These are phyloP conservation scores for Brassica incana DNA, from an alignment of 345 rosid species.

Conservation along the genomic window DNA sequence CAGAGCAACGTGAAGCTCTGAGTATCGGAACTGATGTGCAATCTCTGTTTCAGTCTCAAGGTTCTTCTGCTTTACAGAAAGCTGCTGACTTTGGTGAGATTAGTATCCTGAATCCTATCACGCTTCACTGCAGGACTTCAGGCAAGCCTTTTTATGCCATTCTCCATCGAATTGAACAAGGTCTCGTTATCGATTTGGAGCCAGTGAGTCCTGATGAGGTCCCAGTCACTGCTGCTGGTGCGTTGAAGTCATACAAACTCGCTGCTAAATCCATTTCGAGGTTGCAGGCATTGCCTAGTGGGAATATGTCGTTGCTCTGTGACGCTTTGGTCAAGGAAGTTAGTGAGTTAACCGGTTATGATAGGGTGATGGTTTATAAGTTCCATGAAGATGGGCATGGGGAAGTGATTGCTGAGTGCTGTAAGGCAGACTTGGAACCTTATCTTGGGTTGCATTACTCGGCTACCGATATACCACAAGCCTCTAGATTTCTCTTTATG, in stretches of 20 bases:
- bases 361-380: constrained; percentile 81
- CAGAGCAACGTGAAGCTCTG: constrained; percentile 63
- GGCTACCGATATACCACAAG: constrained; percentile 89
- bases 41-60: constrained; percentile 59
- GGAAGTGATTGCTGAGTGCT: constrained; percentile 75
- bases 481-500: constrained; percentile 80
- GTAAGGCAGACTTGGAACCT: constrained; percentile 55
- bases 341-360: constrained; percentile 73
- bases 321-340: constrained; percentile 78
- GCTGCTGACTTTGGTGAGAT: constrained; percentile 69
- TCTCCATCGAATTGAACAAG: constrained; percentile 73
- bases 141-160: constrained; percentile 82
- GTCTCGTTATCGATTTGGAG: constrained; percentile 77
- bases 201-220: constrained; percentile 80
- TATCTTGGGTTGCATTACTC: constrained; percentile 84
- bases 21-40: constrained; percentile 62
- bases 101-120: constrained; percentile 67
- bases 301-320: constrained; percentile 54
- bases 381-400: constrained; percentile 94
- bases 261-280: constrained; percentile 83
- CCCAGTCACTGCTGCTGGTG: constrained; percentile 82
- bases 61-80: constrained; percentile 67
- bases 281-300: constrained; percentile 73
- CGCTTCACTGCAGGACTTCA: constrained; percentile 61
- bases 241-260: constrained; percentile 75